These are phyloP conservation scores for Hansenula lynferdii DNA, from an alignment of 1,139 yeast species.

Conservation along the genomic window DNA sequence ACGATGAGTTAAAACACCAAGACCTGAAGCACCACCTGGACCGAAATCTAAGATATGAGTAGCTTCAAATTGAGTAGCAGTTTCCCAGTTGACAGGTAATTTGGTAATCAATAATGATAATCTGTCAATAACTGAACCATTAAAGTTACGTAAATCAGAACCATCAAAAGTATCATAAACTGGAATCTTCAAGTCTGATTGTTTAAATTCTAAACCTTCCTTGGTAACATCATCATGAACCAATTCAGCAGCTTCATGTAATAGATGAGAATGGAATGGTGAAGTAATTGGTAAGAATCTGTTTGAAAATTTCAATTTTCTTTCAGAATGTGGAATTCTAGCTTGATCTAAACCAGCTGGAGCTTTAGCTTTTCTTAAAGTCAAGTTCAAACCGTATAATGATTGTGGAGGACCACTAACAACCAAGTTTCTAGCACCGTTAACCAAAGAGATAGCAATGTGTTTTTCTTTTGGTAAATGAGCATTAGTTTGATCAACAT, in stretches of 20 bases:
- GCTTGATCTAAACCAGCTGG: constrained; percentile 93
- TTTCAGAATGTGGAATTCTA: constrained; percentile 86
- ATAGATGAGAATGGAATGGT: constrained; percentile 93
- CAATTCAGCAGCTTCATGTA: constrained; percentile 63
- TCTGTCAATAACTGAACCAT: constrained; percentile 56
- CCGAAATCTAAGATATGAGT: constrained; percentile 96
- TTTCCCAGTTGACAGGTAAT: constrained; percentile 93
- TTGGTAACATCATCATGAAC: constrained; percentile 62
- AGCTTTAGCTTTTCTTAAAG: constrained; percentile 92
- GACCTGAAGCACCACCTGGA: constrained; percentile 97
- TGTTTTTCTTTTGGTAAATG: constrained; percentile 92
- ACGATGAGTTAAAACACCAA: constrained; percentile 93
- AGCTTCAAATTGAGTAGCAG: constrained; percentile 71
- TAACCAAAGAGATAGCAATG: constrained; percentile 82
- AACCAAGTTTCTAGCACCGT: constrained; percentile 94
- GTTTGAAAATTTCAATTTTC: constrained; percentile 89
- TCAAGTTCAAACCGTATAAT: constrained; percentile 90
- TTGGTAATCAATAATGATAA: constrained; percentile 78
- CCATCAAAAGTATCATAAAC: constrained; percentile 92
- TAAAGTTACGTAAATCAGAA: constrained; percentile 57
- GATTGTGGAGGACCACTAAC: constrained; percentile 99
- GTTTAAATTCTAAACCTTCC: constrained; percentile 52
- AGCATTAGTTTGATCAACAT: constrained; percentile 81
- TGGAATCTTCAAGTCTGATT: constrained; percentile 64
- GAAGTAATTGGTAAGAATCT: constrained; percentile 93